Conservation (phyloP, 768 basidiomycete species). For the Collybia sordida region DNA sequence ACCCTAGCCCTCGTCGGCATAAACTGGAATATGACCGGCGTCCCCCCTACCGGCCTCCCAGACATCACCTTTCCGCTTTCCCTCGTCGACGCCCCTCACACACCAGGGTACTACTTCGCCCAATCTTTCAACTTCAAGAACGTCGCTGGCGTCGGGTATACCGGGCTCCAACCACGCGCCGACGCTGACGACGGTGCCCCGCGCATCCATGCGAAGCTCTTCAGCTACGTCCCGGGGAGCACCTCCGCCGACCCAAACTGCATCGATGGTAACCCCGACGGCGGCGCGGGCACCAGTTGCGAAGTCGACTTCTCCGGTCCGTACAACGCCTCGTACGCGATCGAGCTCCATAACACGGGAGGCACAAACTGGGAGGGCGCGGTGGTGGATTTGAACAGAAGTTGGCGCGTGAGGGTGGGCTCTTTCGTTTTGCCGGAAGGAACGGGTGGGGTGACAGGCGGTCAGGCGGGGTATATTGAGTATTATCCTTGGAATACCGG, state of each 20-base stretch:
- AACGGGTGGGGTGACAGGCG: background rate
- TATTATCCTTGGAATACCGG: slow-evolving; percentile 3
- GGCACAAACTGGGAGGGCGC: slow-evolving; percentile 1
- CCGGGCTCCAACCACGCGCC: slow-evolving; percentile 1
- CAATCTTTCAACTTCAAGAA: slow-evolving; percentile 1
- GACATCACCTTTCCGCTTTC: slow-evolving; percentile 1
- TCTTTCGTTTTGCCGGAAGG: background rate
- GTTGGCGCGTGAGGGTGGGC: background rate
- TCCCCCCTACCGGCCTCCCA: background rate
- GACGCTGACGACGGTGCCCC: background rate
- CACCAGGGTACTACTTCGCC: slow-evolving; percentile 1
- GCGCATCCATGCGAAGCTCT: background rate
- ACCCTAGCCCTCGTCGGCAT: background rate
- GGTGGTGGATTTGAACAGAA: background rate
- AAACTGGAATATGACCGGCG: background rate
- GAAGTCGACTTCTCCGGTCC: background rate
- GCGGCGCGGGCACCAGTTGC: slow-evolving; percentile 1
- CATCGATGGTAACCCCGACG: background rate
- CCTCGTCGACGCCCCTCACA: background rate
- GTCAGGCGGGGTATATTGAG: background rate
- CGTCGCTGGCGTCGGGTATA: background rate
- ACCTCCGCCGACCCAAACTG: slow-evolving; percentile 1
- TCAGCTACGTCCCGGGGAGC: background rate
- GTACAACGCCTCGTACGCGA: background rate
- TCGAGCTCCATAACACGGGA: background rate